These are phyloP conservation scores for Mucor saturninus DNA, from an alignment of 371 early-diverging fungal species.

Conservation along the genomic window DNA sequence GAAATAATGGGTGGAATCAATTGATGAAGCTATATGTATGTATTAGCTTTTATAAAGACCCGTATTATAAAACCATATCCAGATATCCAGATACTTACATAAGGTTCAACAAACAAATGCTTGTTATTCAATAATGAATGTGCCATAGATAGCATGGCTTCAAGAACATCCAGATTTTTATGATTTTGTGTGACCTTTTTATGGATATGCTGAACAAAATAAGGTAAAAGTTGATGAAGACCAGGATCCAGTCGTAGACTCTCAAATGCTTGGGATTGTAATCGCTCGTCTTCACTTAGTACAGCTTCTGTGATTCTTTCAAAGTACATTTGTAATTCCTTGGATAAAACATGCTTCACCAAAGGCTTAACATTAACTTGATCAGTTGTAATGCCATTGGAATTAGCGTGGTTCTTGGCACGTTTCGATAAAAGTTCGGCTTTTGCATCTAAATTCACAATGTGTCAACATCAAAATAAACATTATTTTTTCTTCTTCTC, in stretches of 20 bases:
- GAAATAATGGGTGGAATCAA: constrained; percentile 96
- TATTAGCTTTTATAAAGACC: no score
- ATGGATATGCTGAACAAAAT: constrained; percentile 96
- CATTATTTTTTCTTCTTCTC: no score
- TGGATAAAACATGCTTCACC: constrained; percentile 93
- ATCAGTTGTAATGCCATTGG: constrained; percentile 43
- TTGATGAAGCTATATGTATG: constrained; percentile 86
- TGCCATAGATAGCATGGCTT: constrained; percentile 83
- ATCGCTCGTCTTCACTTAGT: constrained; percentile 74
- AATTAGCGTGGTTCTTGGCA: constrained; percentile 47
- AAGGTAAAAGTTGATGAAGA: constrained; percentile 97
- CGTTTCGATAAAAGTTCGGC: constrained; percentile 60
- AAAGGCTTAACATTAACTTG: constrained; percentile 79
- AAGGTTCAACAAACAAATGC: constrained; percentile 96
- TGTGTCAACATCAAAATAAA: not conserved
- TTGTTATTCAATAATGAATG: constrained; percentile 88
- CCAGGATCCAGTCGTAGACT: constrained; percentile 93
- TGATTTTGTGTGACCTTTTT: constrained; percentile 86
- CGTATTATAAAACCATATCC: not conserved
- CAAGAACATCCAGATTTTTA: constrained; percentile 69
- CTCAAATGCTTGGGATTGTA: constrained; percentile 83
- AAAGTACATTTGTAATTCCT: constrained; percentile 96
- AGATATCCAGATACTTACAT: constrained; percentile 63
- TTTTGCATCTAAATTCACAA: constrained; percentile 49
- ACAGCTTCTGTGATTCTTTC: constrained; percentile 93